phyloP scores from a whole-genome alignment of 805 yeast genomes.

The Candida boidinii region DNA sequence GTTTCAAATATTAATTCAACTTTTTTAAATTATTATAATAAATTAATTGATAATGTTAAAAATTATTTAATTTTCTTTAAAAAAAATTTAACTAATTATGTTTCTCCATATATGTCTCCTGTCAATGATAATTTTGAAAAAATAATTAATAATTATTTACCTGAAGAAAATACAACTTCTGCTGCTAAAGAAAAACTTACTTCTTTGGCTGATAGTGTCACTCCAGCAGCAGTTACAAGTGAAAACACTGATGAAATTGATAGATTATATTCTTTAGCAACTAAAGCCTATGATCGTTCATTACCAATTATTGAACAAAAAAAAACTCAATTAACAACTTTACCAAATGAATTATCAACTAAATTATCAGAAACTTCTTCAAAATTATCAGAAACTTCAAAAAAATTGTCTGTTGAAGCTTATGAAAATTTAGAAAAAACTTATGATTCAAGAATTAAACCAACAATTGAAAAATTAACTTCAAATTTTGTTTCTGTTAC shows the following conservation, averaged over 20 bases:
- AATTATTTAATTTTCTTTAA: too few species aligned
- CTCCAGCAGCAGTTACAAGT: neutral
- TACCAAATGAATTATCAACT: conserved; percentile 6
- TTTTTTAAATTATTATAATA: too few species aligned
- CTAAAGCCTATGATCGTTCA: neutral
- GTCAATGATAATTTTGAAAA: conserved; percentile 1
- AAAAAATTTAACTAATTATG: too few species aligned
- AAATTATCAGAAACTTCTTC: conserved; percentile 23
- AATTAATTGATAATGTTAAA: too few species aligned
- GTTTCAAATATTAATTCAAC: too few species aligned
- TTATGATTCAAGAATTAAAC: conserved; percentile 15
- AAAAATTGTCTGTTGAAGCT: conserved; percentile 28
- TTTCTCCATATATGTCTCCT: too few species aligned
- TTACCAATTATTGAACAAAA: neutral
- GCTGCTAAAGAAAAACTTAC: too few species aligned
- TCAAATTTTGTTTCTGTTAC: conserved; percentile 7
- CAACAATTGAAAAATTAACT: conserved; percentile 16
- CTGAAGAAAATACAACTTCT: neutral
- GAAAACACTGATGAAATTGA: neutral
- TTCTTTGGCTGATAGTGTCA: neutral
- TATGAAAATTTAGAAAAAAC: conserved; percentile 22
- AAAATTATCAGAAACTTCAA: conserved; percentile 29
- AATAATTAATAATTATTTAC: neutral
- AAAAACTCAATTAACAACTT: neutral
- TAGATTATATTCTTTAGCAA: neutral